A percentile compares a stretch with the other conserved stretches of the same genome.
phyloP scores from a whole-genome alignment of 2,329 filamentous ascomycete genomes.

The Claviceps purpurea region DNA sequence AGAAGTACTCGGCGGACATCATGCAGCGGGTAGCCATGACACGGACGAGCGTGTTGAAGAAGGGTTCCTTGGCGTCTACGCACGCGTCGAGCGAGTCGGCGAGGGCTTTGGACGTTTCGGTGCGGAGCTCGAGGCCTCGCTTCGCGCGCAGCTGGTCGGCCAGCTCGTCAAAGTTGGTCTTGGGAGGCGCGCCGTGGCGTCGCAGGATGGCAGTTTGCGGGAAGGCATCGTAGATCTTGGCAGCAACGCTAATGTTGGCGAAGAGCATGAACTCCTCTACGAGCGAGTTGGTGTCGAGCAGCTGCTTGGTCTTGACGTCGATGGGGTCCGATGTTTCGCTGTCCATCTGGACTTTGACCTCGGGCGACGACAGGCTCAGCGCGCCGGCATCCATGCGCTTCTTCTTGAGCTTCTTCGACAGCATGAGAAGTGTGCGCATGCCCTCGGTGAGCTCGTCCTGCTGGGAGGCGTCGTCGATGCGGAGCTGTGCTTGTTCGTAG shows the following conservation, averaged over 20 bases:
- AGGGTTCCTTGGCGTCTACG: conserved; percentile 66
- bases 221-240: conserved; percentile 81
- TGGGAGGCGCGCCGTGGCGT: conserved; percentile 81
- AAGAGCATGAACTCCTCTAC: conserved; percentile 99
- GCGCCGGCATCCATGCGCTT: conserved; percentile 95
- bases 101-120: conserved; percentile 82
- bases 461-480: conserved; percentile 80
- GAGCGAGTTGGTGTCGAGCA: conserved; percentile 90
- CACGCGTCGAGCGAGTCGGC: conserved; percentile 85
- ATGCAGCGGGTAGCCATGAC: conserved; percentile 98
- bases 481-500: conserved; percentile 89
- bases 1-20: conserved; percentile 98
- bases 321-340: conserved; percentile 93
- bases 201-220: conserved; percentile 90
- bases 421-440: conserved; percentile 73
- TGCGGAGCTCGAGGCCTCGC: conserved; percentile 63
- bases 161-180: conserved; percentile 93
- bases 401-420: conserved; percentile 86
- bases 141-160: conserved; percentile 82
- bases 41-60: conserved; percentile 96
- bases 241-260: conserved; percentile 88
- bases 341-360: conserved; percentile 90
- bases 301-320: conserved; percentile 89
- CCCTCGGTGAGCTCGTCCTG: conserved; percentile 80
- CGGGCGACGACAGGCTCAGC: conserved; percentile 89